phyloP scores from a whole-genome alignment of 83 land plant genomes.

The Diphasiastrum complanatum region DNA sequence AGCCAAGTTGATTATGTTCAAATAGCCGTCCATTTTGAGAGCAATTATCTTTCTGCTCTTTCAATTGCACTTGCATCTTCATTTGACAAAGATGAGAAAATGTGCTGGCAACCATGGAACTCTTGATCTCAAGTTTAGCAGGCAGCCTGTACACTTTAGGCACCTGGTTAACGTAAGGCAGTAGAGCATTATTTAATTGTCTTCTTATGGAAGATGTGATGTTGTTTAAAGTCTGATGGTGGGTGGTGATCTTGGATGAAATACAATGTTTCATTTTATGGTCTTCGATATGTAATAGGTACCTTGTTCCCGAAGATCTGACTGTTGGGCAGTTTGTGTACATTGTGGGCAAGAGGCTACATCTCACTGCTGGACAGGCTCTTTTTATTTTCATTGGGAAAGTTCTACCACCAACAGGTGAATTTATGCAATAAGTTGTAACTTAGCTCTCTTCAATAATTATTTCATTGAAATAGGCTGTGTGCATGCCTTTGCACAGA shows the following conservation, averaged over 20 bases:
- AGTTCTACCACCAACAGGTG: constrained; percentile 23
- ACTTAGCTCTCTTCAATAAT: background rate
- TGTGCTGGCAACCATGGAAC: no score
- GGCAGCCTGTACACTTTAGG: no score
- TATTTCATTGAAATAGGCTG: background rate
- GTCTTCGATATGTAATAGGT: no score
- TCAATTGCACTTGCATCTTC: no score
- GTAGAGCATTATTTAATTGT: no score
- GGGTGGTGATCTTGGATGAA: no score
- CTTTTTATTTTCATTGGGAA: constrained; percentile 26
- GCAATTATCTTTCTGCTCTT: background rate
- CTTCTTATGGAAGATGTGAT: background rate
- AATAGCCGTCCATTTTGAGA: background rate
- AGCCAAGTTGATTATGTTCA: no score
- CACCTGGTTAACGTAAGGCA: no score
- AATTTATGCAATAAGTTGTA: background rate
- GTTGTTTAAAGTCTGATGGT: background rate
- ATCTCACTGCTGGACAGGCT: constrained; percentile 22
- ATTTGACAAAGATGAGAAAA: no score
- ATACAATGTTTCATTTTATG: no score
- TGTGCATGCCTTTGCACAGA: background rate
- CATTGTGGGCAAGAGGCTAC: constrained; percentile 18
- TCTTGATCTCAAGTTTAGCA: no score
- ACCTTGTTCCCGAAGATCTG: constrained; percentile 27
- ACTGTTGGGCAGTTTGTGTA: constrained; percentile 28